Percentiles rank a stretch among this genome's conserved stretches.
Evolutionary conservation across 805 yeast genomes (phyloP).

Genomic region (Sugiyamaella marilandica): DNA sequence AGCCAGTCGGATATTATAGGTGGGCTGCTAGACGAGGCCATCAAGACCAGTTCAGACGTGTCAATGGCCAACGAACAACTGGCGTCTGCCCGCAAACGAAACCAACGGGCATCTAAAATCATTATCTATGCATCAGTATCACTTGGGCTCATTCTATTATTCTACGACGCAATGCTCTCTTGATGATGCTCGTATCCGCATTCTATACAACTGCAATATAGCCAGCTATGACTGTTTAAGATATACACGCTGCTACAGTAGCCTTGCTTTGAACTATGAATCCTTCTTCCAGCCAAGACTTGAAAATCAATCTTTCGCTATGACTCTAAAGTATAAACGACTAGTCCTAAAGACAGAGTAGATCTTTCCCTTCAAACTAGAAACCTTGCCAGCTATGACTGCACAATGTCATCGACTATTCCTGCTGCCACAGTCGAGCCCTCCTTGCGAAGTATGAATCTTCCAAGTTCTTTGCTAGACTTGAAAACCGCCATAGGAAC

Average conservation of each 20-base stretch:
- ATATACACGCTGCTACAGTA: no score
- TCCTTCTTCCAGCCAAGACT: no score
- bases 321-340: no score
- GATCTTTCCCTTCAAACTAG: no score
- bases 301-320: no score
- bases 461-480: conserved; percentile 51
- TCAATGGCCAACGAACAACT: conserved; percentile 66
- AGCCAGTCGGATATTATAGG: conserved; percentile 68
- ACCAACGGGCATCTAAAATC: conserved; percentile 55
- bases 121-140: conserved; percentile 52
- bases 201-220: no score
- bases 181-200: conserved; percentile 1
- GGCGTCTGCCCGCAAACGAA: conserved; percentile 60
- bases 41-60: conserved; percentile 60
- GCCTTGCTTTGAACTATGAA: background rate
- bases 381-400: background rate
- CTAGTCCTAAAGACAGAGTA: no score
- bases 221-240: background rate
- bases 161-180: conserved; percentile 31
- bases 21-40: conserved; percentile 59
- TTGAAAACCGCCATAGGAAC: conserved; percentile 50
- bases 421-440: conserved; percentile 71
- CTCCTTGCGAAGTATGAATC: conserved; percentile 65
- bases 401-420: conserved; percentile 31
- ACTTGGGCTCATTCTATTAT: conserved; percentile 52